A percentile compares a stretch with the other conserved stretches of the same genome.
Conservation (phyloP, 1,284 basidiomycete species). For the Tremellales sp. region DNA sequence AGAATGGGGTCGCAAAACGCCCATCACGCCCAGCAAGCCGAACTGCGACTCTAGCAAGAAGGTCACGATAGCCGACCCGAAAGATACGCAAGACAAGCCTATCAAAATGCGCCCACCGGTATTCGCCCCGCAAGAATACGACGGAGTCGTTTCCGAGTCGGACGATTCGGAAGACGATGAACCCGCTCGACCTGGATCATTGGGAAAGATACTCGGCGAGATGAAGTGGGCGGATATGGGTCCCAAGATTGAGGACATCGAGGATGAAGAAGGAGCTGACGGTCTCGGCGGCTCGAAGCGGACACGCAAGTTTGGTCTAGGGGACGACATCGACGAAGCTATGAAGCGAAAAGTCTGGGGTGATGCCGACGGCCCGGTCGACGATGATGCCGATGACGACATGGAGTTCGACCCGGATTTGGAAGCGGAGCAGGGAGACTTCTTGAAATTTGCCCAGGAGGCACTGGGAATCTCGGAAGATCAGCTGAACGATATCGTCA, state of each 20-base stretch:
- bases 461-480: constrained; percentile 77
- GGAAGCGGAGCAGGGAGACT: constrained; percentile 86
- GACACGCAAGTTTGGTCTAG: constrained; percentile 47
- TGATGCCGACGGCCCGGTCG: constrained; percentile 58
- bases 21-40: background rate
- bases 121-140: constrained; percentile 70
- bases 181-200: constrained; percentile 20
- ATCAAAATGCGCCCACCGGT: constrained; percentile 62
- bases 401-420: constrained; percentile 56
- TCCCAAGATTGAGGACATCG: constrained; percentile 36
- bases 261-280: constrained; percentile 17
- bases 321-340: constrained; percentile 74
- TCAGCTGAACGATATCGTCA: constrained; percentile 76
- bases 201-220: constrained; percentile 34
- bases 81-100: constrained; percentile 7
- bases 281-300: constrained; percentile 18
- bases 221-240: constrained; percentile 30
- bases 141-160: constrained; percentile 77
- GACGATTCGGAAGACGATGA: constrained; percentile 64
- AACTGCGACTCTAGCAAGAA: constrained; percentile 42
- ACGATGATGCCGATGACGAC: constrained; percentile 28
- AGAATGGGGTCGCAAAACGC: constrained; percentile 49
- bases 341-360: constrained; percentile 80
- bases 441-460: constrained; percentile 85
- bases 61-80: constrained; percentile 27